Evolutionary conservation across 768 basidiomycete genomes (phyloP), one percentile per base, ranked within the genome.

Genomic region (Psilocybe subaeruginosa): DNA sequence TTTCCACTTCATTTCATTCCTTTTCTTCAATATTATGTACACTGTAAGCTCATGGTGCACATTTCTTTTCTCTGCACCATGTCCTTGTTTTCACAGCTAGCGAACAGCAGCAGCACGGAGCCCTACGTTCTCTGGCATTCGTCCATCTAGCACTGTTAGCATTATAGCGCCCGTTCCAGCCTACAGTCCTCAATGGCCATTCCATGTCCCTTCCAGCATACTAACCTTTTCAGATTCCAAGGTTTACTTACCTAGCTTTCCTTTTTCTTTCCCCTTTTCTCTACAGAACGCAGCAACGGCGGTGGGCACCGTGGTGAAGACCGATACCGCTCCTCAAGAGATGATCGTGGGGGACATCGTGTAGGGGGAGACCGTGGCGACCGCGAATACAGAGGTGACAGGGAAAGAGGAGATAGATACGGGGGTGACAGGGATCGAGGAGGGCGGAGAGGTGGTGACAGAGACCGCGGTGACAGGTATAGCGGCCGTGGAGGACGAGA

Each of bases 31-130:
- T 73, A 73, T 78, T 72, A 76, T 74, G 71, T 63, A 74, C 76
- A 76, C 81, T 76, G 76, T 79, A 80, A 66, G 81, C 84, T 86
- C 84, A 86, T 85, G 85, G 84, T 86, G 85, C 84, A 82, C 73
- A 11, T 75, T 66, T 70, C 73, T 75, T 74, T 75, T 74, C 70
- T 76, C 75, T 80, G 82, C 83, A 82, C 85, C 81, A 77, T 85
- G 79, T 72, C 74, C 73, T 76, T 76, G 69, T 75, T 81, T 66
- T 60, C 78, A 76, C 83, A 90, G 88, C 88, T 89, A 89, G 87
- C 88, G 79, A 51, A 47, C 51, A 37, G 31, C 51, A 37, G n/a
- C 16, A 19, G 31, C 11, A 16, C 33, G 33, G 7, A 33, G 31
- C n/a, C 29, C 33, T 33, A 17, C 30, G 8, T 31, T 53, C 17